Evolutionary conservation across 768 basidiomycete genomes (phyloP).

Genomic region (Psilocybe azurescens): DNA sequence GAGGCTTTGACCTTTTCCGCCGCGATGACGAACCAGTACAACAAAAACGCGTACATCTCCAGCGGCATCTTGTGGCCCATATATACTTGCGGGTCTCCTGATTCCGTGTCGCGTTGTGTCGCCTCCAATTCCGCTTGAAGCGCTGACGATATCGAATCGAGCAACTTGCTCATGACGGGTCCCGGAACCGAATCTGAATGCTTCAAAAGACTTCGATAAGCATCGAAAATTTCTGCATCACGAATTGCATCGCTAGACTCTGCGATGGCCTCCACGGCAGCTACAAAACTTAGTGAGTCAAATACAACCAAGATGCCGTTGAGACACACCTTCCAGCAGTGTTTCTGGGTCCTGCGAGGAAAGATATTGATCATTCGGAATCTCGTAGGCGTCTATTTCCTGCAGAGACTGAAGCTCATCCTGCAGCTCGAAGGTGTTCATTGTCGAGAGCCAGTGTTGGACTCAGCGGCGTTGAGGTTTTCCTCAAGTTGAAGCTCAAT

Average conservation of each 20-base stretch:
- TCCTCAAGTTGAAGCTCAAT: not conserved
- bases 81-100: conserved; percentile 67
- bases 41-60: conserved; percentile 91
- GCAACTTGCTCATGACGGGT: conserved; percentile 77
- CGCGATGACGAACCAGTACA: conserved; percentile 88
- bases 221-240: conserved; percentile 75
- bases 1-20: conserved; percentile 77
- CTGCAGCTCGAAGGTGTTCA: conserved; percentile 68
- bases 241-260: conserved; percentile 75
- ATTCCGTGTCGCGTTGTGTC: conserved; percentile 69
- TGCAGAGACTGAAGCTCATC: conserved; percentile 75
- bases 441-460: too few relatives aligned
- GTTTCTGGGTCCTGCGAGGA: conserved; percentile 55
- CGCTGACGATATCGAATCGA: conserved; percentile 86
- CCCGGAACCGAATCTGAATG: conserved; percentile 66
- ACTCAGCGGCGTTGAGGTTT: too few relatives aligned
- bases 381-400: conserved; percentile 44
- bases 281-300: conserved; percentile 39
- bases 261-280: conserved; percentile 82
- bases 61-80: conserved; percentile 72
- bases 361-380: conserved; percentile 59
- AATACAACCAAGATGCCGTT: conserved; percentile 2
- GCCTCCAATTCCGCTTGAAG: conserved; percentile 76
- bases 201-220: conserved; percentile 84
- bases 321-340: conserved; percentile 61